phyloP scores from a whole-genome alignment of 140 eudicot species.

The Ambrosia hybrid region DNA sequence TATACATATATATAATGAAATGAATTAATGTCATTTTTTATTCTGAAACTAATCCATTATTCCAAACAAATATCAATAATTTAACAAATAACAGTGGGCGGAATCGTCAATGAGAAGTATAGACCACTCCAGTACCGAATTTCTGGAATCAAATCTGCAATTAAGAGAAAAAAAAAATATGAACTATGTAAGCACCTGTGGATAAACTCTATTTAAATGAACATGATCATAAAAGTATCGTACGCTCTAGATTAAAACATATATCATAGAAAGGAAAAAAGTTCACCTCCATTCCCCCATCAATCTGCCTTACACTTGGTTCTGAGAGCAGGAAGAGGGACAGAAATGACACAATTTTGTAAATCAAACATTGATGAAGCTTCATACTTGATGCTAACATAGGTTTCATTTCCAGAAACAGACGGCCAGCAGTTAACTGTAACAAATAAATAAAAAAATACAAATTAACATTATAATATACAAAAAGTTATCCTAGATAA shows the following conservation, averaged over 20 bases:
- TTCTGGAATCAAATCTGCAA: too few relatives aligned
- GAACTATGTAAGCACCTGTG: too few relatives aligned
- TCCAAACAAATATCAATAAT: too few relatives aligned
- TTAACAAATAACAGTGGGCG: too few relatives aligned
- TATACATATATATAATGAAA: too few relatives aligned
- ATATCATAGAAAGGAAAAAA: not conserved
- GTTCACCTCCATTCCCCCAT: slow-evolving; percentile 91
- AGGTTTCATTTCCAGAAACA: slow-evolving; percentile 92
- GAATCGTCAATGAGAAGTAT: too few relatives aligned
- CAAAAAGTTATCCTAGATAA: not conserved
- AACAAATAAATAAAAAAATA: slow-evolving; percentile 1
- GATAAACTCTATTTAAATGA: too few relatives aligned
- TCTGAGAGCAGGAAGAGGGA: slow-evolving; percentile 96
- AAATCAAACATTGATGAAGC: slow-evolving; percentile 77
- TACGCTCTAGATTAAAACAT: not conserved
- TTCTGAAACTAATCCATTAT: too few relatives aligned
- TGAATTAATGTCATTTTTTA: too few relatives aligned
- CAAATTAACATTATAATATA: not conserved
- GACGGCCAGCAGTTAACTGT: slow-evolving; percentile 99
- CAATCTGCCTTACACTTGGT: slow-evolving; percentile 82
- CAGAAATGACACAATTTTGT: slow-evolving; percentile 90
- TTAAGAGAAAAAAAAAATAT: too few relatives aligned
- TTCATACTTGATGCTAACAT: slow-evolving; percentile 88
- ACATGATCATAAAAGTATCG: too few relatives aligned
- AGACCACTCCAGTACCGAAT: too few relatives aligned